A percentile compares a stretch with the other conserved stretches of the same genome.
These are phyloP conservation scores for Mucor circinelloides DNA, from an alignment of 371 early-diverging fungal species.

Conservation along the genomic window DNA sequence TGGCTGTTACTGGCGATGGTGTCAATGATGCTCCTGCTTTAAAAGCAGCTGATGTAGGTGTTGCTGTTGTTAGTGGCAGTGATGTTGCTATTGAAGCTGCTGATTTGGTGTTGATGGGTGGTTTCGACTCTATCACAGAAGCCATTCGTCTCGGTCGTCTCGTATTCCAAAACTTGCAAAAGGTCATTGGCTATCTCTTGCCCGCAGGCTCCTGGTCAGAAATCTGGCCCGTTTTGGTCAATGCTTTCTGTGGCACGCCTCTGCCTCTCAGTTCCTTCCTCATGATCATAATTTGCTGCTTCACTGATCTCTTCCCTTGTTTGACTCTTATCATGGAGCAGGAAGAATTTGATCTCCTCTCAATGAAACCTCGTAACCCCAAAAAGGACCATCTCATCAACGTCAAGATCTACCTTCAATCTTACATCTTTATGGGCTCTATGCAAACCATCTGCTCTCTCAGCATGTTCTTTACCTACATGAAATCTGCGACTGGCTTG, in stretches of 20 bases:
- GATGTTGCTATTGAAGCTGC: conserved; percentile 81
- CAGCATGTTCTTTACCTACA: conserved; percentile 61
- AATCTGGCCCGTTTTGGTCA: conserved; percentile 66
- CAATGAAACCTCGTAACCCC: conserved; percentile 61
- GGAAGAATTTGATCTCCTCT: conserved; percentile 61
- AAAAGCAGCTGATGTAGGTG: conserved; percentile 74
- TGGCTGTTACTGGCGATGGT: conserved; percentile 88
- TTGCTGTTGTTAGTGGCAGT: conserved; percentile 74
- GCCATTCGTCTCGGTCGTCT: conserved; percentile 80
- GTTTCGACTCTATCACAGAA: conserved; percentile 67
- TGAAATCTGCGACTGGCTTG: conserved; percentile 17
- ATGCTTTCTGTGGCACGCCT: conserved; percentile 68
- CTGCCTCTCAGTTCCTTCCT: conserved; percentile 62
- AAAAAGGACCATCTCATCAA: conserved; percentile 59
- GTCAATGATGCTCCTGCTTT: conserved; percentile 91
- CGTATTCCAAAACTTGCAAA: conserved; percentile 80
- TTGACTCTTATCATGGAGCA: conserved; percentile 65
- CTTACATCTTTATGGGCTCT: conserved; percentile 68
- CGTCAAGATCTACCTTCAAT: conserved; percentile 51
- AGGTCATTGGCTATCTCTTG: conserved; percentile 74
- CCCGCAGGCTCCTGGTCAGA: conserved; percentile 74
- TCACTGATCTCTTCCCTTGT: conserved; percentile 49
- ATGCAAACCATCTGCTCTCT: conserved; percentile 56
- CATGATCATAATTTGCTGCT: conserved; percentile 63
- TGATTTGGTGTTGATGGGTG: conserved; percentile 69